Conservation (phyloP, 2,329 filamentous ascomycete species). For the Ceratocystis colombiana region DNA sequence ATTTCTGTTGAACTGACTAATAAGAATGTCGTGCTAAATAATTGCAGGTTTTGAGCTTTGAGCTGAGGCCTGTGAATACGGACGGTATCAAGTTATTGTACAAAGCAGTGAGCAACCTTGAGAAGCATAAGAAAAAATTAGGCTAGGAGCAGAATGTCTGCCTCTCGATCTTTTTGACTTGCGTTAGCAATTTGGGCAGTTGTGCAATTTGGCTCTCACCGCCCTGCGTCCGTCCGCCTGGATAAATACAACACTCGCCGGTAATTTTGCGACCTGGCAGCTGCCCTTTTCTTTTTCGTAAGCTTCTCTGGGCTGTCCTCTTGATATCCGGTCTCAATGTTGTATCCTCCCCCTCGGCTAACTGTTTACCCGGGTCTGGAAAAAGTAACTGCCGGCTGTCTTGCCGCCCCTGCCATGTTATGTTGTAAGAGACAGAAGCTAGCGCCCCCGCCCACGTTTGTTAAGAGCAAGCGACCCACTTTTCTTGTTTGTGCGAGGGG, state of each 20-base stretch:
- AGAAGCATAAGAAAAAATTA: too few species aligned
- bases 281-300: neutral
- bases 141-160: too few species aligned
- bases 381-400: conserved; percentile 13
- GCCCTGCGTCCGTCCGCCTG: neutral
- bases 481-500: too few species aligned
- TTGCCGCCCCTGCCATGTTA: conserved; percentile 1
- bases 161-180: neutral
- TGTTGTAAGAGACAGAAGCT: too few species aligned
- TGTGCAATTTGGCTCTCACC: neutral
- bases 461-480: too few species aligned
- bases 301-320: neutral
- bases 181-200: neutral
- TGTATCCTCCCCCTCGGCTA: neutral
- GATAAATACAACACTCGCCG: too few species aligned
- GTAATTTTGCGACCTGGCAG: neutral
- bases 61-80: too few species aligned
- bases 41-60: too few species aligned
- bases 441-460: too few species aligned
- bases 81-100: too few species aligned
- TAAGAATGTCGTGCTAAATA: neutral
- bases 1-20: neutral
- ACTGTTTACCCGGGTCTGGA: conserved; percentile 11
- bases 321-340: too few species aligned
- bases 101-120: too few species aligned